Evolutionary conservation across 192 early-diverging fungal species (phyloP).

Genomic region (Podila verticillata): DNA sequence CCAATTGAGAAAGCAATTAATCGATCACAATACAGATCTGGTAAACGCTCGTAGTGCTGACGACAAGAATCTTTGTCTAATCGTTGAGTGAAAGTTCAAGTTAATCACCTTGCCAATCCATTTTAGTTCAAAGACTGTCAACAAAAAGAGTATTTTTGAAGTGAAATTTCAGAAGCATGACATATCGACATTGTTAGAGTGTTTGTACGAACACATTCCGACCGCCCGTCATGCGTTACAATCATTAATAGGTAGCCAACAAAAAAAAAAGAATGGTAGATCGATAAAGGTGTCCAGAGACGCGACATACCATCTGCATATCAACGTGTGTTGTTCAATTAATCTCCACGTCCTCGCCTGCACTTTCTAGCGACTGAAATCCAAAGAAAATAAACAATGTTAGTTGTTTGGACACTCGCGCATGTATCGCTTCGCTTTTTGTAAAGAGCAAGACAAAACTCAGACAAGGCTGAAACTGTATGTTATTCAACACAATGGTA

Average conservation of each 20-base stretch:
- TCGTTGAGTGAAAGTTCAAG: too few relatives aligned
- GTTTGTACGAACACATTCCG: slow-evolving; percentile 57
- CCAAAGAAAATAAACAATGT: background rate
- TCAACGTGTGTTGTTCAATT: too few relatives aligned
- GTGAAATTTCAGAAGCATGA: slow-evolving; percentile 53
- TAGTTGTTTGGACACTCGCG: background rate
- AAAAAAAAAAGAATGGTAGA: background rate
- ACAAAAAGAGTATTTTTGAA: background rate
- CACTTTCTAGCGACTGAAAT: background rate
- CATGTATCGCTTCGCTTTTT: background rate
- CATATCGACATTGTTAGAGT: slow-evolving; percentile 52
- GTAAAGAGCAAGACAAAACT: slow-evolving; percentile 16
- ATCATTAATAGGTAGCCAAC: slow-evolving; percentile 35
- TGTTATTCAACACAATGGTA: slow-evolving; percentile 51
- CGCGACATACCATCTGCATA: too few relatives aligned
- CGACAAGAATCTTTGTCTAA: too few relatives aligned
- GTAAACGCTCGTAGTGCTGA: too few relatives aligned
- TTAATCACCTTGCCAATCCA: too few relatives aligned
- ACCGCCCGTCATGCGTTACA: slow-evolving; percentile 57
- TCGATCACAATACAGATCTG: too few relatives aligned
- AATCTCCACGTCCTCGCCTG: too few relatives aligned
- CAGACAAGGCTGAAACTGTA: slow-evolving; percentile 56
- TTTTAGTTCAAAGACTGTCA: background rate
- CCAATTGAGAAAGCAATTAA: slow-evolving; percentile 8
- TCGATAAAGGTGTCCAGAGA: background rate